Conservation (phyloP, 768 basidiomycete genomes). For the Podaxis carcinomalis region DNA sequence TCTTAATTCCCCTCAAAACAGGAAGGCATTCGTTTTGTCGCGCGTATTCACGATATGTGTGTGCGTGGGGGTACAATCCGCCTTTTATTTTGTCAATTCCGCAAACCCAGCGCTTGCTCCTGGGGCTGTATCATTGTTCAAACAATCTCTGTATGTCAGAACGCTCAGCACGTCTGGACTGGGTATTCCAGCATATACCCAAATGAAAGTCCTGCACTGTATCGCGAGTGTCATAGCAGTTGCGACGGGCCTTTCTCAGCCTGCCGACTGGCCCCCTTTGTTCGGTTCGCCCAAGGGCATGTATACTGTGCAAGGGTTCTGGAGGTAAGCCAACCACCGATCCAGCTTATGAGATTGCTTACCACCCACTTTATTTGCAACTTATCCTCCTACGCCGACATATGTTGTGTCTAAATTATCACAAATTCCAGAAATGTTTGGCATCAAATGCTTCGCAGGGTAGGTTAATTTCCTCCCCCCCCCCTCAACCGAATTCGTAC, state of each 20-base stretch:
- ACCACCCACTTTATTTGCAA: not conserved
- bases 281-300: conserved; percentile 29
- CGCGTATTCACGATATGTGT: not conserved
- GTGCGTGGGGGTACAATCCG: not conserved
- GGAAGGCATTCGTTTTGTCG: conserved; percentile 2
- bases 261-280: conserved; percentile 33
- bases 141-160: conserved; percentile 5
- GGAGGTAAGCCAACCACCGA: conserved; percentile 28
- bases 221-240: conserved; percentile 22
- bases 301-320: conserved; percentile 33
- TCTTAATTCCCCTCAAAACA: conserved; percentile 12
- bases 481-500: not conserved
- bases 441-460: conserved; percentile 34
- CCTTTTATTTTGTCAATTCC: not conserved
- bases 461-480: conserved; percentile 16
- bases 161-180: not conserved
- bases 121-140: not conserved
- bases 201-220: not conserved
- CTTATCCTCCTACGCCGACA: not conserved
- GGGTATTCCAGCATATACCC: conserved; percentile 1
- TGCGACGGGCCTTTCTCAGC: conserved; percentile 22
- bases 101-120: conserved; percentile 5
- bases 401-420: not conserved
- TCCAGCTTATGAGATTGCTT: not conserved
- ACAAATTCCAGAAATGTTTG: conserved; percentile 19